Evolutionary conservation across 352 stramenopile genomes (phyloP).

Genomic region (Phytophthora sojae): DNA sequence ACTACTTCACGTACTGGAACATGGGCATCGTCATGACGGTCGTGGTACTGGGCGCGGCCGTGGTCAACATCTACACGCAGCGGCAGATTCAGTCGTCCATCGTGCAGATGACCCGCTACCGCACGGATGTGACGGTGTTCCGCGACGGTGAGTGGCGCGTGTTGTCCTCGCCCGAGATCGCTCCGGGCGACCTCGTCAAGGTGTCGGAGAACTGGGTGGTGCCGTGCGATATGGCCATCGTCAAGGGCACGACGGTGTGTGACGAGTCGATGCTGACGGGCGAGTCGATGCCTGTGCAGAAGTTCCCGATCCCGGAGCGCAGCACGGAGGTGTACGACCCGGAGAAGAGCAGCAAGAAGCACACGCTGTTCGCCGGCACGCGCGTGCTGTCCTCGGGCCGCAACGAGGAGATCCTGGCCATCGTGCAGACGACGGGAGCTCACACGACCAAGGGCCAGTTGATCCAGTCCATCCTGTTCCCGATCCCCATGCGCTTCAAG

Average conservation of each 20-base stretch:
- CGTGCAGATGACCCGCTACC: conserved; percentile 46
- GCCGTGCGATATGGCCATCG: conserved; percentile 55
- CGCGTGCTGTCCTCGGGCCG: conserved; percentile 54
- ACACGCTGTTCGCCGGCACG: conserved; percentile 79
- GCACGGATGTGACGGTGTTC: conserved; percentile 58
- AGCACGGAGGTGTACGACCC: conserved; percentile 47
- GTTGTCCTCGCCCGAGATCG: conserved; percentile 38
- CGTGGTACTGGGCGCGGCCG: conserved; percentile 32
- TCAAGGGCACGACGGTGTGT: conserved; percentile 48
- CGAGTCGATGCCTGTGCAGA: conserved; percentile 74
- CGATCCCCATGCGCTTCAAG: conserved; percentile 80
- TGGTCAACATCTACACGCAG: conserved; percentile 48
- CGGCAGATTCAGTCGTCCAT: conserved; percentile 39
- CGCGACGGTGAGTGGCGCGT: conserved; percentile 42
- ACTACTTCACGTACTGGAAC: conserved; percentile 53
- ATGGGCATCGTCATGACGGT: conserved; percentile 42
- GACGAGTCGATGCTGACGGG: conserved; percentile 59
- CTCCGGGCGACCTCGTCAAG: conserved; percentile 54
- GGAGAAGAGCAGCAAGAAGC: conserved; percentile 51
- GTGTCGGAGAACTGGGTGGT: conserved; percentile 50
- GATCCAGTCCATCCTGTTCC: conserved; percentile 76
- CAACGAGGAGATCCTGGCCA: conserved; percentile 55
- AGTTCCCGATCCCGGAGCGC: conserved; percentile 56
- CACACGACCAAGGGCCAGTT: conserved; percentile 74
- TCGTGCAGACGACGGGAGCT: conserved; percentile 70